phyloP scores from a whole-genome alignment of 2,329 filamentous ascomycete genomes.

The Penicillium sp. region DNA sequence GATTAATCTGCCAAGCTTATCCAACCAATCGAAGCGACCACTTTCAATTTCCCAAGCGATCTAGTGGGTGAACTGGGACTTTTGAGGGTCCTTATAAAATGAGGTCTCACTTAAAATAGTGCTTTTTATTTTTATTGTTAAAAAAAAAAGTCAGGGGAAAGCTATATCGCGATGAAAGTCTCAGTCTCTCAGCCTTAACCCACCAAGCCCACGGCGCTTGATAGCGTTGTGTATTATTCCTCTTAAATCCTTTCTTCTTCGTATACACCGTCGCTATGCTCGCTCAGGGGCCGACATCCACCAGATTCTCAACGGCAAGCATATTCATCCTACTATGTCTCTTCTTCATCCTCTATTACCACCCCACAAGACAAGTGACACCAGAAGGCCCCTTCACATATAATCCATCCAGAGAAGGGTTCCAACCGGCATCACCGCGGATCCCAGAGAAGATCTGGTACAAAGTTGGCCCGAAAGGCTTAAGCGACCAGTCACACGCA shows the following conservation, averaged over 20 bases:
- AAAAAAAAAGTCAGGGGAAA: neutral
- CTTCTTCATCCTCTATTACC: constrained; percentile 4
- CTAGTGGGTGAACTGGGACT: neutral
- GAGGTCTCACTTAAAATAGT: constrained; percentile 4
- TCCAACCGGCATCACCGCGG: neutral
- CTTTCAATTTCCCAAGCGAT: neutral
- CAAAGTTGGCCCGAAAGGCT: constrained; percentile 2
- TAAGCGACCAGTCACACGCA: neutral
- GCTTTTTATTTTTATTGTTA: too few relatives aligned
- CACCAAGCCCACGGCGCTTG: neutral
- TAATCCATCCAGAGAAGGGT: neutral
- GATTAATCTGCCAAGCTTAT: neutral
- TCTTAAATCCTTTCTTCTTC: neutral
- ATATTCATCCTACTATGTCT: constrained; percentile 3
- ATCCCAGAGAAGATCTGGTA: constrained; percentile 7
- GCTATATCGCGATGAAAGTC: neutral
- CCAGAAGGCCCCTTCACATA: neutral
- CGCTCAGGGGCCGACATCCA: neutral
- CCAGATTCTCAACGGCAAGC: neutral
- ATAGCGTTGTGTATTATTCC: neutral
- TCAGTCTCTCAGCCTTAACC: neutral
- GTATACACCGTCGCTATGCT: neutral
- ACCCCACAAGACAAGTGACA: neutral
- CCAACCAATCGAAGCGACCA: neutral
- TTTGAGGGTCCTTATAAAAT: neutral